Conservation (phyloP, 148 eudicot species). For the Camellia lanceoleosa region DNA sequence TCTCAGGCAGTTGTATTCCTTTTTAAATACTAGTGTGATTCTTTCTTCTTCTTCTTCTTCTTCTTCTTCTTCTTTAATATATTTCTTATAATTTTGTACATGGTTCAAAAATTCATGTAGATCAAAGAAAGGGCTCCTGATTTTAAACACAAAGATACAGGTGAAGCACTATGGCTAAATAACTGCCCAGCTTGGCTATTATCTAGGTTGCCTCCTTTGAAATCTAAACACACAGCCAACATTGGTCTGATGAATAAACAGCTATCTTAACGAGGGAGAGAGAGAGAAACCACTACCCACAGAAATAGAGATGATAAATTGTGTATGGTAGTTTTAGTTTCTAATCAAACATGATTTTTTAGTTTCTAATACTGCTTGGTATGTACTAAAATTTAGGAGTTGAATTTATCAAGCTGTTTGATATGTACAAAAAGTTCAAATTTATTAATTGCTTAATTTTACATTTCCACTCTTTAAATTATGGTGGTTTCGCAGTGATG, state of each 20-base stretch:
- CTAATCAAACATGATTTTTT: no score
- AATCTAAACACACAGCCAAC: constrained; percentile 6
- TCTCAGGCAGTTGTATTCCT: neutral
- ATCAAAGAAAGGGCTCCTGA: constrained; percentile 34
- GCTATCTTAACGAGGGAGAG: neutral
- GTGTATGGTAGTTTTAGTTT: no score
- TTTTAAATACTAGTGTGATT: neutral
- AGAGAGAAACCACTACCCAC: neutral
- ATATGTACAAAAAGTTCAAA: no score
- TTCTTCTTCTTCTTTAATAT: neutral
- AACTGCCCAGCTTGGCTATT: constrained; percentile 36
- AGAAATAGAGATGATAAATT: neutral
- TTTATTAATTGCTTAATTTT: no score
- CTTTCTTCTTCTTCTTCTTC: neutral
- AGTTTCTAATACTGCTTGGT: no score
- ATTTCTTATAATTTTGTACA: neutral
- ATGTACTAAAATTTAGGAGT: no score
- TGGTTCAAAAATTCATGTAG: constrained; percentile 10
- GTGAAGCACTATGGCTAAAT: constrained; percentile 42
- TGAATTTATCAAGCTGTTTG: no score
- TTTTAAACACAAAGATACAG: constrained; percentile 42
- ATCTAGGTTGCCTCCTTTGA: constrained; percentile 36
- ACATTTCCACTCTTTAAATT: no score
- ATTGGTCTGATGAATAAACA: neutral
- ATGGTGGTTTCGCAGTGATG: no score